Base-by-base conservation (phyloP, 352 stramenopile genomes). In the Globisporangium emineosum region DNA sequence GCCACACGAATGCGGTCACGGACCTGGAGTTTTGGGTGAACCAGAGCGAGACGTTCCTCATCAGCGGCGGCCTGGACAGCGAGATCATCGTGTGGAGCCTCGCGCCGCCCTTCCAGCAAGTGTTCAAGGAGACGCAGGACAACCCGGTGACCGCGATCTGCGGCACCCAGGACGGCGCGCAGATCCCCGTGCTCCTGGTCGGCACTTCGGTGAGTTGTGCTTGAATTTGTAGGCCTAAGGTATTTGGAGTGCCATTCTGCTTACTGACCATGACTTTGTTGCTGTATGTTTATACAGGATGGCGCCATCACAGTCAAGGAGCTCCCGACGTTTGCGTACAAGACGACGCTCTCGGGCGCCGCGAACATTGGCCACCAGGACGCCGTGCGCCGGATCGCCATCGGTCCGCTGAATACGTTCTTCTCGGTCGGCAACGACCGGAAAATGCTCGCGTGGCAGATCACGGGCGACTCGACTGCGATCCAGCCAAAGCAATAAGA, bases 11-110 rank as follows among this genome's bases (percentile, higher is more conserved):
- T 17, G 75, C 86, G 6, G 85, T 95, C 40, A 93, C 91, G 82
- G 87, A 94, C 69, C 68, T 94, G 25, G 86, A 94, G 60, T 88
- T 95, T 57, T 95, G 85, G 87, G 83, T 93, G 43, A 94, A 92
- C 70, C 73, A 85, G 32, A 80, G 72, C 64, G 87, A 95, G 72
- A 88, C 81, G n/a, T 95, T 91, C 68, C 81, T 95, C 37, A 93
- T 95, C 57, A 93, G 84, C 47, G 83, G 81, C 56, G 85, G 83
- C 30, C 64, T 93, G 53, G 87, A 95, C 57, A 76, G 70, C n/a
- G 80, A 94, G 66, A 83, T 95, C 62, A 91, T 92, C 35, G 83
- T 95, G 33, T 95, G 87, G 87, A 78, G 81, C 51, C 79, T 95
- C 56, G 73, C 78, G 21, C 83, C 80, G 23, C 83, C 85, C 15